Percentiles rank a stretch among this genome's conserved stretches.
phyloP scores from a whole-genome alignment of 78 protist genomes.

The Dictyostelium firmibasis region DNA sequence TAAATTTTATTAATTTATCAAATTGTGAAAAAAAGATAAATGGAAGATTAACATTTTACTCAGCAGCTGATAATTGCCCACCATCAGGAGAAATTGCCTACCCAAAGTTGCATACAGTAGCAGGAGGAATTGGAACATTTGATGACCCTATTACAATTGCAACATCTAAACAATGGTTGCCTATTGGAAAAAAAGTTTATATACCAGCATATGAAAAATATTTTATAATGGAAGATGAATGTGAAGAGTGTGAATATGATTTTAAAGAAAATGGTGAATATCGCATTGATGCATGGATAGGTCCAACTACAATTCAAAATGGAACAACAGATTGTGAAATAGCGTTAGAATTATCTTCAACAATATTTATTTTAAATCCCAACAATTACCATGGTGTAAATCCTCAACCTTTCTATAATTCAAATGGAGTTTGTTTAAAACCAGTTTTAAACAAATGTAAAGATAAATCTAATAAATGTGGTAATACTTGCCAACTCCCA shows the following conservation, averaged over 20 bases:
- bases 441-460: not conserved
- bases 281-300: not conserved
- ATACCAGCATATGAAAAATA: not conserved
- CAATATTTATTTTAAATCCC: not conserved
- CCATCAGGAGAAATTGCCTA: not conserved
- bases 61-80: not conserved
- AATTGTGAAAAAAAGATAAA: not conserved
- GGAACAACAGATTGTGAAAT: not conserved
- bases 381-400: not conserved
- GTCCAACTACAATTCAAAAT: not conserved
- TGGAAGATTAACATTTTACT: not conserved
- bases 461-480: conserved; percentile 1
- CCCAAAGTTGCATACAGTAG: not conserved
- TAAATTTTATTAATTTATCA: too few species aligned
- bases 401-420: not conserved
- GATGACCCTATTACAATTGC: not conserved
- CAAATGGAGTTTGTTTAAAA: not conserved
- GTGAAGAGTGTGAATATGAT: not conserved
- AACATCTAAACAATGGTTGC: not conserved
- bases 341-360: not conserved
- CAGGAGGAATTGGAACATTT: not conserved
- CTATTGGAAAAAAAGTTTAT: not conserved
- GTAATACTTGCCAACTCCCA: not conserved
- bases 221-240: not conserved
- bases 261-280: not conserved